A percentile compares a stretch with the other conserved stretches of the same genome.
Conservation (phyloP, 306 rosid species). For the Pterocarpus santalinus region DNA sequence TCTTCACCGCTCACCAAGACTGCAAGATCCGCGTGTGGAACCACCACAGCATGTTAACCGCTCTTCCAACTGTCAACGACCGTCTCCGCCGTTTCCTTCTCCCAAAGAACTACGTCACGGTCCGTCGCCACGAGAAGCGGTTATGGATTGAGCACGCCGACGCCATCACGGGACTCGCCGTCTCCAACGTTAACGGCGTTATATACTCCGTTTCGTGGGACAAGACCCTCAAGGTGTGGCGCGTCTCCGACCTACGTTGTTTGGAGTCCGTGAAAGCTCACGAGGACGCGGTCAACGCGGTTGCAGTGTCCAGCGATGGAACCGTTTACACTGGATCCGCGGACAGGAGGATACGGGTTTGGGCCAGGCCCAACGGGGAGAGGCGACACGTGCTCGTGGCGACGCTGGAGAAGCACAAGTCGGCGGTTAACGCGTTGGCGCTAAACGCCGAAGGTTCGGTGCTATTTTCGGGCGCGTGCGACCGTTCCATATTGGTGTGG, state of each 20-base stretch:
- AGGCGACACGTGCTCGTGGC: conserved; percentile 71
- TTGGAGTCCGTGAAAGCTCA: conserved; percentile 78
- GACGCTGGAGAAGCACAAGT: conserved; percentile 82
- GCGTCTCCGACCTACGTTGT: conserved; percentile 73
- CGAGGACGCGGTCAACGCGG: conserved; percentile 91
- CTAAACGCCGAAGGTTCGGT: conserved; percentile 82
- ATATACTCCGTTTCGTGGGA: conserved; percentile 98
- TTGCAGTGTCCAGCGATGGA: conserved; percentile 75
- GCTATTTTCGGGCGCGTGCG: conserved; percentile 89
- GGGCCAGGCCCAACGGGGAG: conserved; percentile 66
- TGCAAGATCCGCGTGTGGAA: conserved; percentile 81
- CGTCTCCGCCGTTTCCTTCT: conserved; percentile 71
- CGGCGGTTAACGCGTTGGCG: conserved; percentile 87
- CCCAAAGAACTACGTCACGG: conserved; percentile 69
- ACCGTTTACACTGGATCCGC: conserved; percentile 90
- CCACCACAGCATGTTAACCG: conserved; percentile 47
- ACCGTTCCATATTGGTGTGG: conserved; percentile 93
- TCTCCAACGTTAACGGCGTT: conserved; percentile 47
- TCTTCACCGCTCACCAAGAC: conserved; percentile 87
- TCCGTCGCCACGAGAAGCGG: conserved; percentile 79
- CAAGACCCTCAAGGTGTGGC: conserved; percentile 78
- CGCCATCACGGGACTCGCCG: conserved; percentile 81
- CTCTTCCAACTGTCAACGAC: conserved; percentile 83
- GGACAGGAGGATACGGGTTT: conserved; percentile 72
- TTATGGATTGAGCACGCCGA: conserved; percentile 93